Base-by-base conservation (phyloP, 177 flowering plant species). In the Vitis hybrid region DNA sequence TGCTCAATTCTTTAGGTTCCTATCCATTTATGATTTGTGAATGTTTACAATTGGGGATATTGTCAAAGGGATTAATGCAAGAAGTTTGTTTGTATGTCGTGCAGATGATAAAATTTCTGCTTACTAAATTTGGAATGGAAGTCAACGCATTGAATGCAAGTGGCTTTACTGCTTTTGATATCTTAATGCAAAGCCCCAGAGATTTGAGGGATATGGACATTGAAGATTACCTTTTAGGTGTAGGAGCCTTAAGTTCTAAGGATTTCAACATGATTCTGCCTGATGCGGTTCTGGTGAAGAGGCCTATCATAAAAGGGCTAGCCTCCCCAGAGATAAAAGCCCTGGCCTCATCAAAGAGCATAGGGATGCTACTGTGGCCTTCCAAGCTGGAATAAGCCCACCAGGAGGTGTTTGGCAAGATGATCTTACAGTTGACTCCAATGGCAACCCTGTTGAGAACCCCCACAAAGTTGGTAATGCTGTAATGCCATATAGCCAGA, bases 151-250 rank as follows among this genome's bases (percentile, higher is more conserved):
- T 53, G 60, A 80, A 76, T 49, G 49, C 16, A 26, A 65, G 50
- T 11, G 68, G 73, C 9, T 59, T 22, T 5, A 78, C 82, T 2
- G 74, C 79, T 0, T 33, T 78, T 60, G 84, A 80, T 19, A 45
- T 80, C 13, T 49, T 79, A 45, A 2, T 0, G 1, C 77, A 78
- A 12, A 59, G 68, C 45, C 68, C 65, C 33, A 61, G 77, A 66
- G 79, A 72, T 16, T 18, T 70, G 22, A 62, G 31, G 18, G 78
- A 68, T 51, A 20, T 70, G 60, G 81, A 73, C 16, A 78, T 73
- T 12, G 66, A 48, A 18, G 45, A 70, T n/a, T 33, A 45, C 3
- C 72, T 74, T 11, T 33, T 29, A 58, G n/a, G 16, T 22, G 74
- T 70, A 1, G 74, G 79, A 57, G 78, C 64, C 48, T 58, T 67